Conservation (phyloP, 2,329 filamentous ascomycete species). For the Zasmidium cellare region DNA sequence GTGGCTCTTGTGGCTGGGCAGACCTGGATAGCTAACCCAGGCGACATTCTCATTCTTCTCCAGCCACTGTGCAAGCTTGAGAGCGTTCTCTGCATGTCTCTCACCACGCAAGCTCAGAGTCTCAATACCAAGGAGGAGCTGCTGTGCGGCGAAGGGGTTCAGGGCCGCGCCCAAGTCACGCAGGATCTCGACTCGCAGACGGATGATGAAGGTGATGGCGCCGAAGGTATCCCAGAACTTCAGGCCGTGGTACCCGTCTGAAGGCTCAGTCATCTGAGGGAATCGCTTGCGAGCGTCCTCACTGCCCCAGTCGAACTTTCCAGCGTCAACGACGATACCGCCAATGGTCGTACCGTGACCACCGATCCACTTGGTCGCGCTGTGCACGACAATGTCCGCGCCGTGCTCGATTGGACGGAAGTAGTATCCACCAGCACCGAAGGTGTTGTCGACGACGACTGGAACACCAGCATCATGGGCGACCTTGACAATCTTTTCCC, state of each 20-base stretch:
- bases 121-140: constrained; percentile 85
- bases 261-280: constrained; percentile 88
- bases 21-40: constrained; percentile 93
- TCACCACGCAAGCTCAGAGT: constrained; percentile 85
- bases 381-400: constrained; percentile 91
- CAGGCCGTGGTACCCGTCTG: constrained; percentile 86
- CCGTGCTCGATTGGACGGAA: constrained; percentile 83
- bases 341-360: constrained; percentile 88
- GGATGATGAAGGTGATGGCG: constrained; percentile 75
- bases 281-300: constrained; percentile 67
- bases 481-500: constrained; percentile 80
- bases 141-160: constrained; percentile 90
- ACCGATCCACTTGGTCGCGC: constrained; percentile 95
- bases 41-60: constrained; percentile 79
- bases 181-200: constrained; percentile 83
- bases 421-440: constrained; percentile 90
- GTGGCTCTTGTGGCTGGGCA: constrained; percentile 79
- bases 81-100: constrained; percentile 80
- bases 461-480: constrained; percentile 67
- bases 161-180: constrained; percentile 81
- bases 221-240: constrained; percentile 96
- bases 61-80: constrained; percentile 78
- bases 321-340: constrained; percentile 81
- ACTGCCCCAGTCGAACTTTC: constrained; percentile 92
- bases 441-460: constrained; percentile 83